A percentile compares a stretch with the other conserved stretches of the same genome.
These are phyloP conservation scores for Ehretia macrophylla DNA, from an alignment of 257 asterid genomes.

Conservation along the genomic window DNA sequence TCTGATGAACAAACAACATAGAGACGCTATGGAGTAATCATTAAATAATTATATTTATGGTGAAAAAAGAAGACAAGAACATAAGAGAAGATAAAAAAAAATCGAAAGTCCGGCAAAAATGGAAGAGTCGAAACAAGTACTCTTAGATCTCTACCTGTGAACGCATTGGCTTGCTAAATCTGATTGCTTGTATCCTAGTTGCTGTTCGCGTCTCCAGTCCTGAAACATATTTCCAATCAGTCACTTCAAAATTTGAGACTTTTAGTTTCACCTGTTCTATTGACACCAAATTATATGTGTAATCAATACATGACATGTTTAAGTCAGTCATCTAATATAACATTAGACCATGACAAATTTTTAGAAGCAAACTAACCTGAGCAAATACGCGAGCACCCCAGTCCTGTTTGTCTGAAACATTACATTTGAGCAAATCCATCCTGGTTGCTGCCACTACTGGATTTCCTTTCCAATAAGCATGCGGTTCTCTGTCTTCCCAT, in stretches of 20 bases:
- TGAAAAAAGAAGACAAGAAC: neutral
- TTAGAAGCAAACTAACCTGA: slow-evolving; percentile 37
- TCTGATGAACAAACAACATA: too few species aligned
- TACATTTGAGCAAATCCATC: slow-evolving; percentile 71
- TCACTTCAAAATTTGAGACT: neutral
- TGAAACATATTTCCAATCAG: neutral
- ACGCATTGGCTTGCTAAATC: slow-evolving; percentile 74
- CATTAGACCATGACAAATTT: too few species aligned
- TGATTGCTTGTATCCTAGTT: slow-evolving; percentile 64
- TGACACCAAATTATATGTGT: too few species aligned
- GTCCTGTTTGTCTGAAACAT: slow-evolving; percentile 63
- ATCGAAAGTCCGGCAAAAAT: neutral
- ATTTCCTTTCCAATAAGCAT: slow-evolving; percentile 91
- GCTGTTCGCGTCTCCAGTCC: slow-evolving; percentile 62
- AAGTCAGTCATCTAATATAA: neutral
- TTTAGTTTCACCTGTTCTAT: neutral
- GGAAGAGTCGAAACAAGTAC: neutral
- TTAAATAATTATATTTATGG: neutral
- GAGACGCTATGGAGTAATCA: neutral
- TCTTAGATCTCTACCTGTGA: slow-evolving; percentile 42
- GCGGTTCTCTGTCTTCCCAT: slow-evolving; percentile 77
- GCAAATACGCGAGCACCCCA: slow-evolving; percentile 75
- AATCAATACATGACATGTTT: too few species aligned
- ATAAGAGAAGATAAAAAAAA: neutral
- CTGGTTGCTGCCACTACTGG: slow-evolving; percentile 50